A percentile compares a stretch with the other conserved stretches of the same genome.
phyloP scores from a whole-genome alignment of 768 basidiomycete species.

The Mycena metata region DNA sequence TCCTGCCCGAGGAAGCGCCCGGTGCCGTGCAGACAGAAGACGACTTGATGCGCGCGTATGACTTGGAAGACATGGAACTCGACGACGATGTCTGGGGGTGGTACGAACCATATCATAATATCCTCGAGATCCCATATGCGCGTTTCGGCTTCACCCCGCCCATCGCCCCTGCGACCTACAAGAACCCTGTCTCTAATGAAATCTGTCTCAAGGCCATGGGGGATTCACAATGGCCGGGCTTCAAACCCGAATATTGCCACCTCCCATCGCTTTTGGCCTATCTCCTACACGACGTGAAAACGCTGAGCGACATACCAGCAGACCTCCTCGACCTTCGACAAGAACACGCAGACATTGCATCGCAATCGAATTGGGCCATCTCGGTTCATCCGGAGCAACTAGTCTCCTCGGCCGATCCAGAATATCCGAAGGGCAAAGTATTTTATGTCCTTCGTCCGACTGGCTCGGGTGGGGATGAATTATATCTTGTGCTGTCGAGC shows the following conservation, averaged over 20 bases:
- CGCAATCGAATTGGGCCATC: constrained; percentile 4
- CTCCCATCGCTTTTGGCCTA: neutral
- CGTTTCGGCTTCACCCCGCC: constrained; percentile 5
- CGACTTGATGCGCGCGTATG: no score
- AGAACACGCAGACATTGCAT: neutral
- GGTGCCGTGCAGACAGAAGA: no score
- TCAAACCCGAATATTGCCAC: neutral
- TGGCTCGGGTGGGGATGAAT: neutral
- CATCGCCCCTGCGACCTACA: neutral
- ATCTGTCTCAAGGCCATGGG: neutral
- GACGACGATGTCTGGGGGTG: no score
- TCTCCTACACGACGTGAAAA: neutral
- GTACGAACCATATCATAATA: no score
- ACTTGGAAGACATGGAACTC: no score
- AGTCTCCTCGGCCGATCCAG: no score
- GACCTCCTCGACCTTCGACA: constrained; percentile 20
- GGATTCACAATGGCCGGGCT: neutral
- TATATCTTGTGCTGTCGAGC: constrained; percentile 1
- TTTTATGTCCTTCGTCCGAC: constrained; percentile 18
- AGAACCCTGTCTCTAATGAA: no score
- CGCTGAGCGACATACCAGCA: neutral
- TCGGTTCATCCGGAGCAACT: neutral
- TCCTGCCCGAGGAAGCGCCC: neutral
- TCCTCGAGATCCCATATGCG: neutral
- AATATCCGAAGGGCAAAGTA: neutral